Evolutionary conservation across 1,284 basidiomycete genomes (phyloP), one percentile per base, ranked within the genome.

Genomic region (Volvariella surrecta): DNA sequence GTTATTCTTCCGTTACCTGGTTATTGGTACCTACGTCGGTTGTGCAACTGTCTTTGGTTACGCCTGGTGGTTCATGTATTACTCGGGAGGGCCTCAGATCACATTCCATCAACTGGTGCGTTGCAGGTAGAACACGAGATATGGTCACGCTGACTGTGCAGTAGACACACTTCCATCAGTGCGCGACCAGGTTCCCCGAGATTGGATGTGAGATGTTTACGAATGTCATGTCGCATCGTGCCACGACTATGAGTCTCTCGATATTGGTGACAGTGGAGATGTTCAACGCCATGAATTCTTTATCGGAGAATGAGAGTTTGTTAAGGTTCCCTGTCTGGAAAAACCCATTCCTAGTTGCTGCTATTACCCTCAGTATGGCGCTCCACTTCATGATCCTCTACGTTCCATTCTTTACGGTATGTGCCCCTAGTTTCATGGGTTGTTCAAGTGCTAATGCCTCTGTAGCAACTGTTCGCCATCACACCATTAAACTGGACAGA

Each of bases 231-330:
- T 68, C 89, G 9, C 80, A 82, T 54, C 79, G 76, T n/a, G 93
- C 92, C 8, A 93, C 94, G 43, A 99, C 96, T 17, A 92, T 98
- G 71, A 93, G 89, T 51, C 70, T 99, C 32, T 95, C 92, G 18
- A 95, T 96, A 54, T 74, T 96, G 43, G 93, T 96, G 42, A 87
- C 82, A 9, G 76, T 99, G 44, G 96, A 99, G 67, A 99, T 99
- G 96, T 93, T 97, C 70, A 99, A 99, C 68, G 95, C 95, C 16
- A 92, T 96, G 81, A 98, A 98, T 65, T 97, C 94, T 43, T 73
- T 99, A 30, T 93, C 89, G n/a, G 96, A 99, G 67, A 96, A 96
- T 61, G 95, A 98, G 68, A 91, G 86, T 50, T 64, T 99, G 50
- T 65, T 99, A 40, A 76, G 76, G 16, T 71, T 98, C 37, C 93